Percentiles rank a stretch among this genome's conserved stretches.
Conservation (phyloP, 2,329 filamentous ascomycete species). For the Paecilomyces dactylethromorphus region DNA sequence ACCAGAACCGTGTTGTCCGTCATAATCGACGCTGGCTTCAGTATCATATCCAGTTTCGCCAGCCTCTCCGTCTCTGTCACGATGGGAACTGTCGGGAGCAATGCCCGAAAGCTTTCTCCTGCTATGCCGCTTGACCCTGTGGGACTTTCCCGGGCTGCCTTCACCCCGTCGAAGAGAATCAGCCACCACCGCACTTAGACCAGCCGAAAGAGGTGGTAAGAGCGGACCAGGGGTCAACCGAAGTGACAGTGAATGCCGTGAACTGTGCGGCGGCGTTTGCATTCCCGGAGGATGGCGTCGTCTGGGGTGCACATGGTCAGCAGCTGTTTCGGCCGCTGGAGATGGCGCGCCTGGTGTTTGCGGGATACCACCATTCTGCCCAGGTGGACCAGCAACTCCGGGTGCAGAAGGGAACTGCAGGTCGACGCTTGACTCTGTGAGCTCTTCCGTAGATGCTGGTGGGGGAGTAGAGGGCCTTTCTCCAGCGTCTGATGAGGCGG, state of each 20-base stretch:
- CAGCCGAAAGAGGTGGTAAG: constrained; percentile 54
- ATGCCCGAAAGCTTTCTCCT: constrained; percentile 22
- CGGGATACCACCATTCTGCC: constrained; percentile 4
- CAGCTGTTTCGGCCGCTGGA: constrained; percentile 7
- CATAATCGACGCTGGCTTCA: constrained; percentile 10
- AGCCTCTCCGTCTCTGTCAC: constrained; percentile 11
- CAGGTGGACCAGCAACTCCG: constrained; percentile 18
- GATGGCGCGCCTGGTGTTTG: constrained; percentile 11
- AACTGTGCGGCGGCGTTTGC: constrained; percentile 32
- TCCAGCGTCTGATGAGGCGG: constrained; percentile 16
- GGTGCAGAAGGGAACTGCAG: constrained; percentile 35
- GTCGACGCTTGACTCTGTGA: constrained; percentile 25
- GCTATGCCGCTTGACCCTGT: constrained; percentile 17
- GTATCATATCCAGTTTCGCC: constrained; percentile 13
- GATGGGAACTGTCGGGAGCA: constrained; percentile 12
- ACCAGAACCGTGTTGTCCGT: constrained; percentile 6
- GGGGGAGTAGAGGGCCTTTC: constrained; percentile 21
- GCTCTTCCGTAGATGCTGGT: constrained; percentile 10
- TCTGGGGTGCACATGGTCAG: constrained; percentile 13
- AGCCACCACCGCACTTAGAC: constrained; percentile 57
- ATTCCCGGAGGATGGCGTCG: constrained; percentile 20
- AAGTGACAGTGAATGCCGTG: constrained; percentile 42
- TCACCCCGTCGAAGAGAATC: constrained; percentile 57
- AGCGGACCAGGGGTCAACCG: constrained; percentile 54
- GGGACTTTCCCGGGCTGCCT: constrained; percentile 31